A percentile compares a stretch with the other conserved stretches of the same genome.
Evolutionary conservation across 495 filamentous ascomycete species (phyloP).

Genomic region (Neurospora hispaniola): DNA sequence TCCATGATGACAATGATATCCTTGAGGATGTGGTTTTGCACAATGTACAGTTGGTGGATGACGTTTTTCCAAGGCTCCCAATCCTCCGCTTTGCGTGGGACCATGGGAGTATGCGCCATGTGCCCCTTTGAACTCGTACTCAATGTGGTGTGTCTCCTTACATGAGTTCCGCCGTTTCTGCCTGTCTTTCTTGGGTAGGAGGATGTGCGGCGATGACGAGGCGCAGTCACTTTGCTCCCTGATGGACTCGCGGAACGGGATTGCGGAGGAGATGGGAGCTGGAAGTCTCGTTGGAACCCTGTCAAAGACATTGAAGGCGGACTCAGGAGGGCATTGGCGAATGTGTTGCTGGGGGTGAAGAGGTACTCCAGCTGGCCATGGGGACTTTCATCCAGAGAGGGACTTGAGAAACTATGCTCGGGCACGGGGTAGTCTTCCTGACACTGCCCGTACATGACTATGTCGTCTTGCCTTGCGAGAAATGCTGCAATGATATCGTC

Average conservation of each 20-base stretch:
- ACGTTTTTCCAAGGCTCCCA: constrained; percentile 24
- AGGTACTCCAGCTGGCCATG: neutral
- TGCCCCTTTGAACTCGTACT: neutral
- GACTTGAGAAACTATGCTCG: neutral
- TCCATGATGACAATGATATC: constrained; percentile 25
- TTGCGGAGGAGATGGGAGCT: neutral
- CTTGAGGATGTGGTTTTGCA: constrained; percentile 20
- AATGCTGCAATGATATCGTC: neutral
- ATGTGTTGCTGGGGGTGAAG: neutral
- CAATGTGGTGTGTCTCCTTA: neutral
- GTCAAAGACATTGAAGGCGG: neutral
- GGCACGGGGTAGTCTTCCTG: neutral
- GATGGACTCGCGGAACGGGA: neutral
- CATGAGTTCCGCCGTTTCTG: neutral
- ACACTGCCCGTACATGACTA: neutral
- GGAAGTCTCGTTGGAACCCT: neutral
- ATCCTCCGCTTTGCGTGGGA: constrained; percentile 18
- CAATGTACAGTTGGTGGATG: constrained; percentile 24
- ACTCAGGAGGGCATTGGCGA: neutral
- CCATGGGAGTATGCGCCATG: neutral
- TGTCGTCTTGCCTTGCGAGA: neutral
- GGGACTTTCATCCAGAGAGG: neutral
- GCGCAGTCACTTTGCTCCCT: neutral
- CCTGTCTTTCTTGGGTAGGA: neutral
- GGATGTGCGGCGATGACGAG: neutral